Evolutionary conservation across 2,329 filamentous ascomycete species (phyloP).

Genomic region (Phialocephala subalpina): DNA sequence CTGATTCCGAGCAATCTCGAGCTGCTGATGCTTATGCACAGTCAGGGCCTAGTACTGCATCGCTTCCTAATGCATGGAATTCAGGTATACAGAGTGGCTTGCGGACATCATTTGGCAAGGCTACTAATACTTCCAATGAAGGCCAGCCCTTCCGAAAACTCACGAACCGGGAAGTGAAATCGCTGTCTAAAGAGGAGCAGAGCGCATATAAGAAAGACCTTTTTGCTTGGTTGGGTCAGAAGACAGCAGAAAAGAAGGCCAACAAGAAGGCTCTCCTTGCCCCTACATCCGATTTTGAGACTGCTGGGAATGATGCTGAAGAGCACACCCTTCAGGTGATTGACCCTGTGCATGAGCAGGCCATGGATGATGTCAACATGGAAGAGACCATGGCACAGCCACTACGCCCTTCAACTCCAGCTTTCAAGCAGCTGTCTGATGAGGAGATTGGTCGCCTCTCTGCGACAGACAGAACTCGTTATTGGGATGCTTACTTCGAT

Average conservation of each 20-base stretch:
- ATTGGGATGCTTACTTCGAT: slow-evolving; percentile 7
- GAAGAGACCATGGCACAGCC: neutral
- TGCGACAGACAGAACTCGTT: neutral
- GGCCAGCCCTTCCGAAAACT: neutral
- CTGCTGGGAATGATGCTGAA: neutral
- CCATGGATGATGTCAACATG: neutral
- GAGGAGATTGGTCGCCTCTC: neutral
- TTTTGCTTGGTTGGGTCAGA: neutral
- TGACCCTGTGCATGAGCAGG: neutral
- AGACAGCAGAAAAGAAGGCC: neutral
- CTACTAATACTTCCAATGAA: neutral
- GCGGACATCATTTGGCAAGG: slow-evolving; percentile 49
- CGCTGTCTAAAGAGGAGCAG: neutral
- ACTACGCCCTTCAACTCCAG: neutral
- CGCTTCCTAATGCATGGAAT: slow-evolving; percentile 47
- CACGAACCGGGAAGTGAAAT: neutral
- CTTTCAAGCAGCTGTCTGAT: neutral
- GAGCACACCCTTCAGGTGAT: neutral
- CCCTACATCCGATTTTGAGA: neutral
- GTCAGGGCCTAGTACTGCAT: neutral
- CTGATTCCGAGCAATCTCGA: neutral
- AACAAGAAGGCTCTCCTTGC: neutral
- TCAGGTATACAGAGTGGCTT: slow-evolving; percentile 50
- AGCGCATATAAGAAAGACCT: neutral
- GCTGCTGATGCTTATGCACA: neutral